Base-by-base conservation (phyloP, 176 grass and related monocot species). In the Olyra latifolia region DNA sequence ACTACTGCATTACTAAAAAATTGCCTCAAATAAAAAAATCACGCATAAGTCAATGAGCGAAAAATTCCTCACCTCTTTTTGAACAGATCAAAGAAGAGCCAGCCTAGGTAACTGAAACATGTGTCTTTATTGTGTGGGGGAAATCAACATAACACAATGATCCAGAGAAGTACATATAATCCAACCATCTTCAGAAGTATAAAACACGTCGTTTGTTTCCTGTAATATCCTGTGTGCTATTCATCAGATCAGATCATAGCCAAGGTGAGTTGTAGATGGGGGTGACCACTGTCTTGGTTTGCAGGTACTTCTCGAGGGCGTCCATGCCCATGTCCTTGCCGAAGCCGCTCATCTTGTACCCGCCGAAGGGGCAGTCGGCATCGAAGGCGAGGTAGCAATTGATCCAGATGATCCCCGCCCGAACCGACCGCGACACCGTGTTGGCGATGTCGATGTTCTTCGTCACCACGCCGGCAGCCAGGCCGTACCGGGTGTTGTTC, bases 291-390 rank as follows among this genome's bases (percentile, higher is more conserved):
- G 93, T 82, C 67, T 95, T 95, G 10, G 86, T 89, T 23, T 92
- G 89, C 38, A 95, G 58, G 45, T 94, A 95, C 70, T 95, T 92
- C 28, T 95, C 90, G 19, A 95, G 90, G 32, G 40, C 90, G 14
- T 95, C 93, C 62, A 90, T 65, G 35, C 93, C 93, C 87, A 86
- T 81, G 68, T 95, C 93, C 82, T 92, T 95, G 73, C 93, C 93
- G 39, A 88, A 88, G 0, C 93, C 93, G 14, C 93, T 95, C 90
- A 92, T 92, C 83, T 95, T 95, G 84, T 54, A 95, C 8, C 93
- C 93, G 0, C 93, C 93, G 52, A 95, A 92, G 1, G 93, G 93
- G 11, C 43, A 65, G 23, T 90, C 90, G 0, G 11, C 4, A 56
- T 95, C 93, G 19, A 95, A 84, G 7, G 69, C 93, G 3, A 92